A percentile compares a stretch with the other conserved stretches of the same genome.
phyloP scores from a whole-genome alignment of 176 grass and related monocot genomes.

The Carex myosuroides region DNA sequence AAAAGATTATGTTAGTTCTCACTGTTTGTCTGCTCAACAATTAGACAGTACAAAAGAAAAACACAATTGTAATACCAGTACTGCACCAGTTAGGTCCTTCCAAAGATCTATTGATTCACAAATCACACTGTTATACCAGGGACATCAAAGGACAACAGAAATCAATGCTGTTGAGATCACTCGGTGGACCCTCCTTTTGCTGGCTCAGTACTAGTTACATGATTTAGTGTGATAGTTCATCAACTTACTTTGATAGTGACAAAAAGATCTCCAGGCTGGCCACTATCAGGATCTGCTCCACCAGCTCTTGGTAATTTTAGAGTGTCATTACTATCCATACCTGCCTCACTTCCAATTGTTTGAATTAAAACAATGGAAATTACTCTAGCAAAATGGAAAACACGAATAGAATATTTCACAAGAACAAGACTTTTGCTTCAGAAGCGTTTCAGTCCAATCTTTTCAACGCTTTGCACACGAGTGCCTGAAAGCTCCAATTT shows the following conservation, averaged over 20 bases:
- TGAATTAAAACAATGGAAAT: not conserved
- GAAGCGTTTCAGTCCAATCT: not conserved
- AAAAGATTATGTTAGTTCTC: not conserved
- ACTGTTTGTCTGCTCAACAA: not conserved
- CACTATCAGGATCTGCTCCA: conserved; percentile 71
- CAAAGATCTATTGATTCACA: not conserved
- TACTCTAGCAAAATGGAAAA: not conserved
- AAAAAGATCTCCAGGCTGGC: conserved; percentile 79
- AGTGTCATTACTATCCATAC: conserved; percentile 66
- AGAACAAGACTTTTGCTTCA: not conserved
- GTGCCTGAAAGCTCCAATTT: not conserved
- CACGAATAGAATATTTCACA: not conserved
- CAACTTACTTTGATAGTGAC: conserved; percentile 59
- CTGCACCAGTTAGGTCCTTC: not conserved
- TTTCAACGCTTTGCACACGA: not conserved
- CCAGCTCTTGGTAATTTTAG: conserved; percentile 74
- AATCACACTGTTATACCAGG: not conserved
- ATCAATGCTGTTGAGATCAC: not conserved
- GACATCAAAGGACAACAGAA: not conserved
- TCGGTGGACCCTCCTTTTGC: not conserved
- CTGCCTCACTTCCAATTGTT: conserved; percentile 28
- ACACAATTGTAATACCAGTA: not conserved
- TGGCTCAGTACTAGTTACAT: not conserved
- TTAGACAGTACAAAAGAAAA: not conserved
- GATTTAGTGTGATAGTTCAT: not conserved